Conservation (phyloP, 2,329 filamentous ascomycete species). For the Aspergillus novoparasiticus region DNA sequence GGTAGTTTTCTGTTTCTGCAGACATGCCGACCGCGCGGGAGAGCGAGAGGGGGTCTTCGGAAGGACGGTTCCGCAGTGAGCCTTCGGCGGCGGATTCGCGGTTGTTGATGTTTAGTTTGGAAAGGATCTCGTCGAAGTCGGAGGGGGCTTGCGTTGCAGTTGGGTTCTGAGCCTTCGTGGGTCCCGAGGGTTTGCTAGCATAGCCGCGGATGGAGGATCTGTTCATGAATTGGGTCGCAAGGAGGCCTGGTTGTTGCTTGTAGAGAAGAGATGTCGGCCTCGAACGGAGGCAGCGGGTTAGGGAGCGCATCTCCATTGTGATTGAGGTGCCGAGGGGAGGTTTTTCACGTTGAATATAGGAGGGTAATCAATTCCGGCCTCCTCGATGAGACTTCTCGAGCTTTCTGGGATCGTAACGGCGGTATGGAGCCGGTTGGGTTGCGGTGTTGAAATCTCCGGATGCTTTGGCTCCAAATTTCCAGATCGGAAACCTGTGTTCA, state of each 20-base stretch:
- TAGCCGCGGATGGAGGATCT: conserved; percentile 6
- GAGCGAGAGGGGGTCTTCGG: conserved; percentile 20
- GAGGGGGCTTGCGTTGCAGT: conserved; percentile 4
- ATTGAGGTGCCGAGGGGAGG: neutral
- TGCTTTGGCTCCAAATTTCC: conserved; percentile 11
- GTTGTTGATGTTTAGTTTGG: conserved; percentile 32
- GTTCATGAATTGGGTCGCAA: conserved; percentile 18
- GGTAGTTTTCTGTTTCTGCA: conserved; percentile 21
- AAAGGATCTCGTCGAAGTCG: conserved; percentile 38
- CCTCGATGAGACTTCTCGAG: neutral
- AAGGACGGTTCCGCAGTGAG: conserved; percentile 6
- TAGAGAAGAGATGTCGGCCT: conserved; percentile 32
- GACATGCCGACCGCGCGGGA: conserved; percentile 25
- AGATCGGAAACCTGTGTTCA: conserved; percentile 16
- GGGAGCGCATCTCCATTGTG: conserved; percentile 36
- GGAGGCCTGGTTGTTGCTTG: conserved; percentile 12
- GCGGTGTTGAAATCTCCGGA: conserved; percentile 7
- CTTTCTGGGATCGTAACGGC: neutral
- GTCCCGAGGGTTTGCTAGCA: conserved; percentile 11
- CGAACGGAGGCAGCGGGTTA: conserved; percentile 36
- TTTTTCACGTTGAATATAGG: neutral
- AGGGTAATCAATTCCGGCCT: neutral
- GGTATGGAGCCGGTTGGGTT: neutral
- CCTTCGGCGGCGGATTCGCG: conserved; percentile 1
- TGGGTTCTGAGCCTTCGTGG: conserved; percentile 3